A percentile compares a stretch with the other conserved stretches of the same genome.
Evolutionary conservation across 164 flowering plant genomes (phyloP).

Genomic region (Dillenia suffruticosa): DNA sequence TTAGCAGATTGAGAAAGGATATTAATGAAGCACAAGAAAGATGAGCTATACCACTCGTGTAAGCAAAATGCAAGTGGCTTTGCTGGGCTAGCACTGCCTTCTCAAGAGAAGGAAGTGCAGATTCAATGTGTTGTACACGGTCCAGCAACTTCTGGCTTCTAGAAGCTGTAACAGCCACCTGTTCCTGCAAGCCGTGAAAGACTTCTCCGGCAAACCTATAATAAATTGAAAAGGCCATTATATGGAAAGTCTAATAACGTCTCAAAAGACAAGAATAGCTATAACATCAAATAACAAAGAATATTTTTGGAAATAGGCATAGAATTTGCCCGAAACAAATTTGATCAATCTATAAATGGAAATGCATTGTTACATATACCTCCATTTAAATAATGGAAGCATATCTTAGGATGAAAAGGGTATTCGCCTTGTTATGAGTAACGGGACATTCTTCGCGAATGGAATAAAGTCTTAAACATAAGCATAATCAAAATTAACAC

Average conservation of each 20-base stretch:
- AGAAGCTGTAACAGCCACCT: conserved; percentile 64
- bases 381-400: neutral
- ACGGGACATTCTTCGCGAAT: too few relatives aligned
- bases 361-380: neutral
- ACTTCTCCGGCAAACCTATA: conserved; percentile 93
- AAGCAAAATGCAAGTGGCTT: conserved; percentile 89
- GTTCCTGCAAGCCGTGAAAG: conserved; percentile 93
- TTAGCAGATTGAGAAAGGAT: too few relatives aligned
- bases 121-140: conserved; percentile 69
- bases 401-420: neutral
- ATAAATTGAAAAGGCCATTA: conserved; percentile 8
- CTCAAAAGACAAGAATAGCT: neutral
- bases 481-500: too few relatives aligned
- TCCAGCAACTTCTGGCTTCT: conserved; percentile 71
- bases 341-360: too few relatives aligned
- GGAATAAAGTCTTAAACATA: too few relatives aligned
- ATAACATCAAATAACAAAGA: neutral
- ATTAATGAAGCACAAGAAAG: neutral
- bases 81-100: conserved; percentile 71
- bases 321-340: too few relatives aligned
- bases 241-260: neutral
- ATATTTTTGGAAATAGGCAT: too few relatives aligned
- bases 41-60: conserved; percentile 66
- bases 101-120: conserved; percentile 77
- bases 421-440: neutral